Evolutionary conservation across 2,329 filamentous ascomycete genomes (phyloP).

Genomic region (Colletotrichum viniferum): DNA sequence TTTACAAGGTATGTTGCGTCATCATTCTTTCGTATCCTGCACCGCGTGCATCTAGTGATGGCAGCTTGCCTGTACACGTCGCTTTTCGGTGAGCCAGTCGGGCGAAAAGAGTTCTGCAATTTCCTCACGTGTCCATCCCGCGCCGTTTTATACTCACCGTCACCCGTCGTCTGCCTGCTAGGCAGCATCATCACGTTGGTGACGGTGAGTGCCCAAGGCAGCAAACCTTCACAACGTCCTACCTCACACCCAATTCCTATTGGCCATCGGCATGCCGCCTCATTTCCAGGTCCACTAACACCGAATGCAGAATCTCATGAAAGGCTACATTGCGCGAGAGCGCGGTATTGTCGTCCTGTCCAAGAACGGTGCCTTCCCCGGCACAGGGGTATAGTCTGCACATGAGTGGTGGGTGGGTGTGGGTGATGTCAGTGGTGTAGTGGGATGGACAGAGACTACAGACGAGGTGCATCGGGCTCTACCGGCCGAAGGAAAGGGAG

Average conservation of each 20-base stretch:
- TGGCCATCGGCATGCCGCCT: not conserved
- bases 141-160: not conserved
- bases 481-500: not conserved
- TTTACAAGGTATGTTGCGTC: conserved; percentile 80
- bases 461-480: not conserved
- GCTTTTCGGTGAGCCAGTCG: not conserved
- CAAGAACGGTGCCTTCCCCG: conserved; percentile 92
- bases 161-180: not conserved
- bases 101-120: not conserved
- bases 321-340: conserved; percentile 95
- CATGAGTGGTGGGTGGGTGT: not conserved
- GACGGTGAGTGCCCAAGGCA: not conserved
- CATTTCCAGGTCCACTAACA: conserved; percentile 36
- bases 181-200: not conserved
- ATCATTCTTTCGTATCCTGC: not conserved
- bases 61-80: not conserved
- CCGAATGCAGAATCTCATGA: conserved; percentile 80
- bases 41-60: not conserved
- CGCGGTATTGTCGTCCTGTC: conserved; percentile 89
- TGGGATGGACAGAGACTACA: not conserved
- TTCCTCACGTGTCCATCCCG: not conserved
- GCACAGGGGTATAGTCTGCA: conserved; percentile 68
- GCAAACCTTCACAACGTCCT: not conserved
- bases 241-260: not conserved
- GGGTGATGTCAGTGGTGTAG: not conserved